Percentiles rank a stretch among this genome's conserved stretches.
These are phyloP conservation scores for Quercus rubra DNA, from an alignment of 306 rosid genomes.

Conservation along the genomic window DNA sequence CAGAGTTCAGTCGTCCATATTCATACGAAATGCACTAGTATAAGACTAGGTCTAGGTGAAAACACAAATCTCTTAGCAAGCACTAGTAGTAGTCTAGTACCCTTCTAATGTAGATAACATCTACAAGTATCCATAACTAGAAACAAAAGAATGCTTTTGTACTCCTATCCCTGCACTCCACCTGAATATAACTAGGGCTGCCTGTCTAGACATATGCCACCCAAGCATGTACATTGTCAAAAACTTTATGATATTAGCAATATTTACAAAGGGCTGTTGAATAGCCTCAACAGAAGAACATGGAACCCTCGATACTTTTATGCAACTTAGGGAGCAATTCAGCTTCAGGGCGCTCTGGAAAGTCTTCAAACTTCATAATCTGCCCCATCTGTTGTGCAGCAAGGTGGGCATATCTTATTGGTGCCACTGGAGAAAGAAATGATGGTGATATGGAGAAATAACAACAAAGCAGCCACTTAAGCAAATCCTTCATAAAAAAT, in stretches of 20 bases:
- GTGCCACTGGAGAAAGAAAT: conserved; percentile 54
- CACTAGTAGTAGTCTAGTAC: too few relatives aligned
- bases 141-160: too few relatives aligned
- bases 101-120: too few relatives aligned
- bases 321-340: conserved; percentile 63
- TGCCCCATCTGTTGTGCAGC: conserved; percentile 77
- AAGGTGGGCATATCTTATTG: conserved; percentile 78
- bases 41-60: too few relatives aligned
- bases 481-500: not conserved
- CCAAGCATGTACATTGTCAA: too few relatives aligned
- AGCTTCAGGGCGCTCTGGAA: conserved; percentile 43
- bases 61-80: too few relatives aligned
- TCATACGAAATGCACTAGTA: too few relatives aligned
- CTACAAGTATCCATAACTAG: too few relatives aligned
- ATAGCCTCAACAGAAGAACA: conserved; percentile 75
- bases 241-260: not conserved
- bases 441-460: conserved; percentile 8
- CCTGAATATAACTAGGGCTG: too few relatives aligned
- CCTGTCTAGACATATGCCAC: too few relatives aligned
- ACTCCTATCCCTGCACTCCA: too few relatives aligned
- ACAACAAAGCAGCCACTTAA: conserved; percentile 1
- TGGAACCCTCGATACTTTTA: conserved; percentile 39
- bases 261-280: conserved; percentile 19
- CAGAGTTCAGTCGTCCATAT: too few relatives aligned
- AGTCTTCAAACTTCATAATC: conserved; percentile 58